Conservation (phyloP, 2,329 filamentous ascomycete genomes). For the Fusarium sp. region DNA sequence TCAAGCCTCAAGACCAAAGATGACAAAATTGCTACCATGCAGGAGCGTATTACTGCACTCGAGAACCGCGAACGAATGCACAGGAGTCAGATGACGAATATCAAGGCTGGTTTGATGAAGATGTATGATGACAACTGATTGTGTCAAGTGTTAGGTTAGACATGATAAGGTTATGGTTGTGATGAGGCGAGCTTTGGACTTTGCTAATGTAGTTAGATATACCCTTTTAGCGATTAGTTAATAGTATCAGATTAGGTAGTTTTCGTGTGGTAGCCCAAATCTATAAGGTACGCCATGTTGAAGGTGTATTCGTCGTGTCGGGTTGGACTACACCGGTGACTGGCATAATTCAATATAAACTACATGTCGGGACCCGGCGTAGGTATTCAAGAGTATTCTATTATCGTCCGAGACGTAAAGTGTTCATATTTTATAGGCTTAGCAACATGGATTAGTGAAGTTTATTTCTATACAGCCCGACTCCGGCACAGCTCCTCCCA, state of each 20-base stretch:
- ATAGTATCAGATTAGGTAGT: not conserved
- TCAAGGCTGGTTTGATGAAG: conserved; percentile 51
- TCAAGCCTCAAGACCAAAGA: conserved; percentile 71
- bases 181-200: not conserved
- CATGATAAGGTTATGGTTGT: not conserved
- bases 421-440: conserved; percentile 17
- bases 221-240: conserved; percentile 16
- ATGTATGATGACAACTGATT: conserved; percentile 47
- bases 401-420: conserved; percentile 1
- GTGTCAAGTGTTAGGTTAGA: not conserved
- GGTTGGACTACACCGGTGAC: not conserved
- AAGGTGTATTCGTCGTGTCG: not conserved
- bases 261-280: not conserved
- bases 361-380: not conserved
- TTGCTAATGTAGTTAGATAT: conserved; percentile 16
- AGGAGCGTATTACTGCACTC: conserved; percentile 50
- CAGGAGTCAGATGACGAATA: conserved; percentile 48
- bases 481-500: conserved; percentile 17
- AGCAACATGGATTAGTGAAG: conserved; percentile 15
- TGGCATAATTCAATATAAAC: not conserved
- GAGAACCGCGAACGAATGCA: conserved; percentile 50
- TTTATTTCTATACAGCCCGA: conserved; percentile 21
- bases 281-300: not conserved
- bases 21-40: conserved; percentile 48
- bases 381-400: conserved; percentile 7